Evolutionary conservation across 148 eudicot genomes (phyloP), one percentile per base, ranked within the genome.

Genomic region (Euryodendron excelsum): DNA sequence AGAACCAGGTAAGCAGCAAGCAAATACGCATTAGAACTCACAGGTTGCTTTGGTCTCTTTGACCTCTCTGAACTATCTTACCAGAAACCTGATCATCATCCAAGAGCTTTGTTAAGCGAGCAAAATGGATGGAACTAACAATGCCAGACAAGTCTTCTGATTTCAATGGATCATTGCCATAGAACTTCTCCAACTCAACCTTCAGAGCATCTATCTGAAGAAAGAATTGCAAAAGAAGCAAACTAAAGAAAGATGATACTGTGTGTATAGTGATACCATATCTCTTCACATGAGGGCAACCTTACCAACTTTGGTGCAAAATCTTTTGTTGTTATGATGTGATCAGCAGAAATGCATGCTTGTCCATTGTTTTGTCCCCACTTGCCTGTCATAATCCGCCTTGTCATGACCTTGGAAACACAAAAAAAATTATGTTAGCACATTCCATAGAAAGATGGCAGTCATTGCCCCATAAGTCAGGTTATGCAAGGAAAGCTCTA

Each of bases 351-450:
- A 59, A 90, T 62, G 37, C 93, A 90, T 47, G 93, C 86, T 79
- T 90, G 93, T 64, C 93, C 93, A 71, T 84, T 86, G 77, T 88
- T 88, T 78, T 80, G 74, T 47, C 90, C 93, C 93, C 93, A 90
- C 77, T 90, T 90, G 33, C 93, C 93, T 50, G 74, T 76, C 64
- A 85, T 76, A n/a, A 90, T 82, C 44, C 93, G 81, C 80, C 81
- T 87, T 79, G 76, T 83, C n/a, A 90, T 63, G 73, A 90, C 85
- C 93, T 90, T 60, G 27, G 5, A 74, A 50, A 47, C 17, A 31
- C 56, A 13, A 44, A 6, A 50, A 41, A 41, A 30, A 20, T 73
- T 7, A 30, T 25, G 37, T 77, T 20, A 77, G 58, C 39, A 64
- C 23, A 0, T 13, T 4, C n/a, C 2, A n/a, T 15, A 48, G 14